phyloP scores from a whole-genome alignment of 2,329 filamentous ascomycete species.

The Chaetomiaceae sp. region DNA sequence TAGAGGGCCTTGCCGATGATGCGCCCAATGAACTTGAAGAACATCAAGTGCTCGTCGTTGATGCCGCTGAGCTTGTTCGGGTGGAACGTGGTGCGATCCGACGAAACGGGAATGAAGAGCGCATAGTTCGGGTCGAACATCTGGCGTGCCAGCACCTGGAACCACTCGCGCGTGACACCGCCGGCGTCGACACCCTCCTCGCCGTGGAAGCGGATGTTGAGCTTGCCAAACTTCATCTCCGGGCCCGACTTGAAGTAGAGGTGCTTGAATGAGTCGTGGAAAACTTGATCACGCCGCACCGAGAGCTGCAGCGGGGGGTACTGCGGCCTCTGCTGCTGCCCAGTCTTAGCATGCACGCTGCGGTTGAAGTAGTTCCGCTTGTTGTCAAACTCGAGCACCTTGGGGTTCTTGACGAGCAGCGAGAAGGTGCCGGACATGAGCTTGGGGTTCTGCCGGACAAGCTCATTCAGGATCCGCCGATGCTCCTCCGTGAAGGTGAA shows the following conservation, averaged over 20 bases:
- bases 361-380: conserved; percentile 99
- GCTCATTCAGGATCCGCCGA: conserved; percentile 94
- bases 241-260: conserved; percentile 94
- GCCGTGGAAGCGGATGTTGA: conserved; percentile 94
- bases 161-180: conserved; percentile 97
- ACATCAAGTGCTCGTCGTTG: conserved; percentile 92
- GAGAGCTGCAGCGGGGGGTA: conserved; percentile 74
- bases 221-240: conserved; percentile 98
- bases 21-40: conserved; percentile 99
- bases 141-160: conserved; percentile 91
- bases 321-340: conserved; percentile 63
- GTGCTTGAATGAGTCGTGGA: conserved; percentile 97
- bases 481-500: conserved; percentile 98
- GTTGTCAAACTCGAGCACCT: conserved; percentile 98
- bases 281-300: conserved; percentile 90
- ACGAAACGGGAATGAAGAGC: conserved; percentile 92
- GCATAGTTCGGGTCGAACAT: conserved; percentile 99
- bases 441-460: conserved; percentile 94
- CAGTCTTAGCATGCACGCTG: conserved; percentile 70
- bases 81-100: conserved; percentile 97
- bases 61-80: conserved; percentile 90
- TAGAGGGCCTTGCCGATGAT: conserved; percentile 98
- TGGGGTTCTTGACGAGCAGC: conserved; percentile 93
- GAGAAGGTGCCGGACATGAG: conserved; percentile 98
- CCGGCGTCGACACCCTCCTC: conserved; percentile 98